Percentiles rank a stretch among this genome's conserved stretches.
Evolutionary conservation across 345 rosid species (phyloP).

Genomic region (Barbarea vulgaris): DNA sequence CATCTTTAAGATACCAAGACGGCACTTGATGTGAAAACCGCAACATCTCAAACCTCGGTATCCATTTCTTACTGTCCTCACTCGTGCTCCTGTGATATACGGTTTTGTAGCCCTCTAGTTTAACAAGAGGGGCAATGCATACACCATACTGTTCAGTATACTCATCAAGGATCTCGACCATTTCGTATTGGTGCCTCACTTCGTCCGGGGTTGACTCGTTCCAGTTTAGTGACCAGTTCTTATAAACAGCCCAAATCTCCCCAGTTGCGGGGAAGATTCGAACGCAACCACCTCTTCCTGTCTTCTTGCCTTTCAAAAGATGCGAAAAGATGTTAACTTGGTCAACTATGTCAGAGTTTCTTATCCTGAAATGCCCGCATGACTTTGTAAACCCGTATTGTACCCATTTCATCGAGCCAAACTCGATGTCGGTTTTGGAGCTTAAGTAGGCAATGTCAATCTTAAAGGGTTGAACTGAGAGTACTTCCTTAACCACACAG

Average conservation of each 20-base stretch:
- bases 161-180: conserved; percentile 94
- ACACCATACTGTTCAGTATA: conserved; percentile 93
- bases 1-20: conserved; percentile 79
- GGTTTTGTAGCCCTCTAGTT: conserved; percentile 82
- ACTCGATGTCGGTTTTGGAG: conserved; percentile 91
- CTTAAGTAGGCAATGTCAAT: conserved; percentile 82
- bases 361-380: conserved; percentile 95
- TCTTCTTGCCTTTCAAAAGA: conserved; percentile 75
- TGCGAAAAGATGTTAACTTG: conserved; percentile 97
- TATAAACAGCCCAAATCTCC: conserved; percentile 94
- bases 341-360: conserved; percentile 73
- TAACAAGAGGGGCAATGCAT: conserved; percentile 72
- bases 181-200: conserved; percentile 88
- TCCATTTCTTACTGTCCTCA: conserved; percentile 74
- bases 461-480: conserved; percentile 83
- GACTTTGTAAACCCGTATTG: conserved; percentile 90
- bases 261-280: conserved; percentile 91
- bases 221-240: conserved; percentile 91
- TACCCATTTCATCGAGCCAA: conserved; percentile 83
- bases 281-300: conserved; percentile 97
- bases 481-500: conserved; percentile 77
- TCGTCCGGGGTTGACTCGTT: conserved; percentile 74
- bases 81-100: conserved; percentile 67
- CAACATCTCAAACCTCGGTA: conserved; percentile 89
- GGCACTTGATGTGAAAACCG: conserved; percentile 95